Conservation (phyloP, 2,329 filamentous ascomycete species). For the Penicillium sp. region DNA sequence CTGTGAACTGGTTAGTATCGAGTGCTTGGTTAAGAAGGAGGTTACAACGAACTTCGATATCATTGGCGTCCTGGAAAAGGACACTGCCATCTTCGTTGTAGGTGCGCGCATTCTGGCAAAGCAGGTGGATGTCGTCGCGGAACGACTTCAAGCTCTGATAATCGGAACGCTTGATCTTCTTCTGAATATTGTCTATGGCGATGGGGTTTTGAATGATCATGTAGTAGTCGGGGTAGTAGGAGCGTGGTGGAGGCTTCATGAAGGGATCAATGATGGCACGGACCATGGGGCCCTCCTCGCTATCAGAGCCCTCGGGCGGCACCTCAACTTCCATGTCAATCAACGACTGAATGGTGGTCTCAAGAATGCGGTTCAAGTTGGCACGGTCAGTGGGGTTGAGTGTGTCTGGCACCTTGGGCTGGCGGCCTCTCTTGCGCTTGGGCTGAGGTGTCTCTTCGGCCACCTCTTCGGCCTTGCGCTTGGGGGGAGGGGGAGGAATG, state of each 20-base stretch:
- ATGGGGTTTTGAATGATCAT: slow-evolving; percentile 89
- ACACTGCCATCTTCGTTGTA: slow-evolving; percentile 97
- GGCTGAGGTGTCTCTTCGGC: slow-evolving; percentile 75
- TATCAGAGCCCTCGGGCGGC: slow-evolving; percentile 52
- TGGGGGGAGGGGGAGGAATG: slow-evolving; percentile 68
- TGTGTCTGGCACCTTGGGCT: slow-evolving; percentile 68
- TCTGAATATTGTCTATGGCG: slow-evolving; percentile 92
- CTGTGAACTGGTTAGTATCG: slow-evolving; percentile 28
- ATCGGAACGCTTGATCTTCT: slow-evolving; percentile 94
- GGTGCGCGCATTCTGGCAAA: slow-evolving; percentile 88
- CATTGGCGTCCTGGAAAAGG: slow-evolving; percentile 87
- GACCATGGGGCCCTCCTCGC: slow-evolving; percentile 58
- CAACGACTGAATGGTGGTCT: slow-evolving; percentile 73
- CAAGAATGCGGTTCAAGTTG: slow-evolving; percentile 77
- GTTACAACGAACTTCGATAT: slow-evolving; percentile 76
- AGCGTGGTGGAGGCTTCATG: slow-evolving; percentile 84
- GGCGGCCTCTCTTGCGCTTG: slow-evolving; percentile 75
- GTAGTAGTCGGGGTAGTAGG: slow-evolving; percentile 93
- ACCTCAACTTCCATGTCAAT: slow-evolving; percentile 82
- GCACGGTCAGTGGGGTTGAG: slow-evolving; percentile 70
- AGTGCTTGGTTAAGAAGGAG: not conserved
- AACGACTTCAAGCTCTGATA: slow-evolving; percentile 82
- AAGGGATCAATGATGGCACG: slow-evolving; percentile 92
- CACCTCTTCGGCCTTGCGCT: slow-evolving; percentile 82
- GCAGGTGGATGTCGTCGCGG: slow-evolving; percentile 75